A percentile compares a stretch with the other conserved stretches of the same genome.
These are phyloP conservation scores for Rhytidiadelphus loreus DNA, from an alignment of 225 moss, liverwort and hornwort species.

Conservation along the genomic window DNA sequence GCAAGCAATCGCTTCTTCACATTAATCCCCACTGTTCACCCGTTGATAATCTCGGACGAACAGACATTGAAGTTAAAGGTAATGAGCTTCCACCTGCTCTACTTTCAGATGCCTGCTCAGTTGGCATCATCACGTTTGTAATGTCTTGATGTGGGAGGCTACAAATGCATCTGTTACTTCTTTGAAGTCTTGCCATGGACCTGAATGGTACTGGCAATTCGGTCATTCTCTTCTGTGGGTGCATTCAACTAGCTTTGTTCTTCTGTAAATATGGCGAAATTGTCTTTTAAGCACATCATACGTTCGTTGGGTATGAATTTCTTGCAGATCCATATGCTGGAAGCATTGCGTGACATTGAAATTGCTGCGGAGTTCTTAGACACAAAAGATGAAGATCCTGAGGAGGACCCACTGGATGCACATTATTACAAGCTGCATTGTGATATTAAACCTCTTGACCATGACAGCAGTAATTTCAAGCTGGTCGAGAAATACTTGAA, in stretches of 20 bases:
- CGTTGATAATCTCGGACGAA: constrained; percentile 57
- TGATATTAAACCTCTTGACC: constrained; percentile 66
- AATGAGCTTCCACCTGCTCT: background rate
- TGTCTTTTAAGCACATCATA: background rate
- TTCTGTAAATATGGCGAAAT: background rate
- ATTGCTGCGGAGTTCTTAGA: constrained; percentile 75
- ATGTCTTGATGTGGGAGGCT: background rate
- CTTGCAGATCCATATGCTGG: constrained; percentile 86
- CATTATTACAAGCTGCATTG: constrained; percentile 76
- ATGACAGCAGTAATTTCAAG: constrained; percentile 66
- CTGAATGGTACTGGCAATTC: background rate
- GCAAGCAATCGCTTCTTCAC: constrained; percentile 99
- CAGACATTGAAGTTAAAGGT: constrained; percentile 74
- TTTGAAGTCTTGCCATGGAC: background rate
- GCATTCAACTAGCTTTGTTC: background rate
- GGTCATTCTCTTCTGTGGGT: background rate
- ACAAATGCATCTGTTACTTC: background rate
- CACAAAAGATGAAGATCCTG: constrained; percentile 35
- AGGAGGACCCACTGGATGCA: constrained; percentile 70
- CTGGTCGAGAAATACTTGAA: constrained; percentile 79
- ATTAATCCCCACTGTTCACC: constrained; percentile 83
- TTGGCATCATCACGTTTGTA: background rate
- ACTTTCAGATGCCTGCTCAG: background rate
- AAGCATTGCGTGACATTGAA: constrained; percentile 92
- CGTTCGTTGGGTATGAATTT: background rate